Evolutionary conservation across 805 yeast species (phyloP).

Genomic region (Jamesozyma piceae): DNA sequence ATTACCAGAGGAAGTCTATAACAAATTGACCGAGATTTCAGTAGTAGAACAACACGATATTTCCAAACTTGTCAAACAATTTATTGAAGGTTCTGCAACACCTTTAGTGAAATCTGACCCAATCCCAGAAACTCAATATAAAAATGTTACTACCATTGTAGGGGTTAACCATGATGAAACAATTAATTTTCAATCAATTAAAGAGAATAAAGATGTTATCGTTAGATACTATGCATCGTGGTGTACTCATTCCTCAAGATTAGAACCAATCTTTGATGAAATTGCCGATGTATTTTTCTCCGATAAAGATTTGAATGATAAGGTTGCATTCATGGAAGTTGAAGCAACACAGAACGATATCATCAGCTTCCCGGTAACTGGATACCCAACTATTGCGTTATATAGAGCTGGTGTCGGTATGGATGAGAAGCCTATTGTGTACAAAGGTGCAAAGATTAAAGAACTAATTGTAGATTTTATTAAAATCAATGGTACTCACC

Average conservation of each 20-base stretch:
- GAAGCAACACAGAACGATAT: constrained; percentile 91
- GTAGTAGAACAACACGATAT: constrained; percentile 46
- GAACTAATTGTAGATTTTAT: constrained; percentile 54
- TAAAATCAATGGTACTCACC: constrained; percentile 53
- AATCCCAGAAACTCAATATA: constrained; percentile 74
- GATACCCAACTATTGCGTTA: constrained; percentile 86
- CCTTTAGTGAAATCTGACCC: constrained; percentile 80
- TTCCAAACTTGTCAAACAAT: constrained; percentile 53
- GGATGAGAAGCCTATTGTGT: constrained; percentile 32
- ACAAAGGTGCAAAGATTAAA: neutral
- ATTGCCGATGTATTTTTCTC: constrained; percentile 59
- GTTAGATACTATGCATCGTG: constrained; percentile 95
- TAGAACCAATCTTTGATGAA: constrained; percentile 83
- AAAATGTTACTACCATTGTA: constrained; percentile 66
- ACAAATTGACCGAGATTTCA: constrained; percentile 11
- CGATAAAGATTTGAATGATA: constrained; percentile 38
- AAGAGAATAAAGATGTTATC: constrained; percentile 49
- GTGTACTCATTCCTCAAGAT: constrained; percentile 93
- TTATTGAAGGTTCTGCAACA: constrained; percentile 50
- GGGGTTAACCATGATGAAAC: constrained; percentile 72
- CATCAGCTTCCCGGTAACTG: constrained; percentile 58
- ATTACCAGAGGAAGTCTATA: constrained; percentile 28
- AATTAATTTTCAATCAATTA: constrained; percentile 36
- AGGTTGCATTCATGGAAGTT: constrained; percentile 71
- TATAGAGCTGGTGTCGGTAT: constrained; percentile 97